Conservation (phyloP, 2,329 filamentous ascomycete species). For the Botryotinia calthae region DNA sequence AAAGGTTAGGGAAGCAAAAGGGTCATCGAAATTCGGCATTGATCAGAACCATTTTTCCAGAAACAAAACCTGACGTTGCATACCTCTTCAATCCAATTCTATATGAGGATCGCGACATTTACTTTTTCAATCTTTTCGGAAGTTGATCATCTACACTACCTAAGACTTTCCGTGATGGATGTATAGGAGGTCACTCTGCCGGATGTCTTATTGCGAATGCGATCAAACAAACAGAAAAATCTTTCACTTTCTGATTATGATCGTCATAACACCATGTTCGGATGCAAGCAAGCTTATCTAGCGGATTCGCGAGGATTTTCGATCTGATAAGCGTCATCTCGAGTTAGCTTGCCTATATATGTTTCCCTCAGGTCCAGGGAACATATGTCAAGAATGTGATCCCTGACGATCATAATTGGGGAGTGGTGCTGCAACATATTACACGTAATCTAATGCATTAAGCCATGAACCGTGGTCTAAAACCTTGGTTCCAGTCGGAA, state of each 20-base stretch:
- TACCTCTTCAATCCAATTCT: neutral
- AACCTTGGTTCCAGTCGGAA: slow-evolving; percentile 4
- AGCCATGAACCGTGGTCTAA: neutral
- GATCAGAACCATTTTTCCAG: neutral
- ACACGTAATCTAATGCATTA: slow-evolving; percentile 16
- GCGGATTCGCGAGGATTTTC: neutral
- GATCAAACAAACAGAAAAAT: neutral
- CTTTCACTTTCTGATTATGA: neutral
- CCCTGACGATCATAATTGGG: slow-evolving; percentile 2
- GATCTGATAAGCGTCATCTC: slow-evolving; percentile 12
- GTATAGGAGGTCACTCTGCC: neutral
- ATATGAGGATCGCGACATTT: neutral
- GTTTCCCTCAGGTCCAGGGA: neutral
- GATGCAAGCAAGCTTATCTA: slow-evolving; percentile 1
- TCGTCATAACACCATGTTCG: neutral
- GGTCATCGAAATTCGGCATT: neutral
- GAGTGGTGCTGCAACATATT: neutral
- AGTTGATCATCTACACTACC: neutral
- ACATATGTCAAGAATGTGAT: neutral
- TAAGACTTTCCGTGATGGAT: neutral
- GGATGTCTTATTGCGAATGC: neutral
- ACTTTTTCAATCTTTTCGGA: neutral
- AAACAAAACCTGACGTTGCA: neutral
- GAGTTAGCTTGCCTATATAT: neutral
- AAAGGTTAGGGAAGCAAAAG: neutral